Percentiles rank a stretch among this genome's conserved stretches.
phyloP scores from a whole-genome alignment of 495 filamentous ascomycete genomes.

The Rostrohypoxylon terebratum region DNA sequence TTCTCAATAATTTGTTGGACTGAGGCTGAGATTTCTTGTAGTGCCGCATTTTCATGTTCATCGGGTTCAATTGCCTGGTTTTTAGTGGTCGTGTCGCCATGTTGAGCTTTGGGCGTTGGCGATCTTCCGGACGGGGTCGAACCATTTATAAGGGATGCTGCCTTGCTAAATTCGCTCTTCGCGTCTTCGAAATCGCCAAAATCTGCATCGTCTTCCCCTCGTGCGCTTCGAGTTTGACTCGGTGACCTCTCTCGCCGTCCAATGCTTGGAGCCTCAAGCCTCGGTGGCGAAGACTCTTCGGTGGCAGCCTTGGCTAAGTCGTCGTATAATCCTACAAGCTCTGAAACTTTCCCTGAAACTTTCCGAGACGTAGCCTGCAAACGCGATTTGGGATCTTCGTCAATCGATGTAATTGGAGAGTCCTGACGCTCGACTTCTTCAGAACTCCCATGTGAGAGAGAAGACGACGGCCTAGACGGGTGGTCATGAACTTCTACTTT shows the following conservation, averaged over 20 bases:
- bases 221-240: conserved; percentile 22
- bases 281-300: conserved; percentile 46
- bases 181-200: conserved; percentile 67
- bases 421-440: conserved; percentile 55
- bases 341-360: conserved; percentile 58
- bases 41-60: not conserved
- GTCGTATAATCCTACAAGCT: conserved; percentile 62
- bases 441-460: conserved; percentile 56
- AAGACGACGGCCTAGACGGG: conserved; percentile 55
- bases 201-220: conserved; percentile 53
- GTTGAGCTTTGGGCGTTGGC: conserved; percentile 34
- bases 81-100: not conserved
- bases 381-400: conserved; percentile 58
- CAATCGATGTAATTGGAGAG: conserved; percentile 66
- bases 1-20: conserved; percentile 43
- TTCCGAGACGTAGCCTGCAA: conserved; percentile 44
- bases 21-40: conserved; percentile 6
- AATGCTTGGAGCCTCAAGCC: conserved; percentile 31
- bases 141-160: conserved; percentile 26
- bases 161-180: conserved; percentile 47
- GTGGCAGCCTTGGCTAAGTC: conserved; percentile 54
- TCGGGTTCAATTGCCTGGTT: not conserved
- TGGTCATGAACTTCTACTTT: conserved; percentile 38
- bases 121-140: conserved; percentile 7
- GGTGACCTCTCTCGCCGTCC: conserved; percentile 20